Base-by-base conservation (phyloP, 2,329 filamentous ascomycete genomes). In the Fusarium sp. region DNA sequence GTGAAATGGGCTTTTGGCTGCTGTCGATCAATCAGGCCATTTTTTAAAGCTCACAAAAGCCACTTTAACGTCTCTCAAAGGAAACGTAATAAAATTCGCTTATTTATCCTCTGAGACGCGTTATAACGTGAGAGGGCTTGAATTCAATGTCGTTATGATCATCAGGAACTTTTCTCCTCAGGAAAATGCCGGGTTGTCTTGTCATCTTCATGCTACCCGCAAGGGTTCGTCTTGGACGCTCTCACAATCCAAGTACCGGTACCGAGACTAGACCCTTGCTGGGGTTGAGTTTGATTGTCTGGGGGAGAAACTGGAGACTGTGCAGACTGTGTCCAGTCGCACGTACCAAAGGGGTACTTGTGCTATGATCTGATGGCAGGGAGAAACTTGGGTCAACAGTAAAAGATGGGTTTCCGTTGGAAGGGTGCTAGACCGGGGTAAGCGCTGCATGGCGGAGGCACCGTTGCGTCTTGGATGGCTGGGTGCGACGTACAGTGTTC, bases 391-490 rank as follows among this genome's bases (percentile, higher is more conserved):
- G 4, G 5, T 27, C 11, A 45, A 40, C 45, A 55, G 37, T 59
- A 11, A 6, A 37, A 34, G 12, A 27, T n/a, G 51, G 25, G 44
- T 42, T 41, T 49, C 66, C 69, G 46, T 57, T 67, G 52, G 20
- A 37, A 51, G 37, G 51, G 51, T 49, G 55, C 44, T 47, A 57
- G 53, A 40, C 72, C 66, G 72, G 72, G 71, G 71, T 72, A 74
- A 51, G 71, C 63, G 72, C 72, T 74, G 72, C 66, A 69, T 48
- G 60, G 57, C 60, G 61, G 65, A 54, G 61, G 72, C 70, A 58
- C 62, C 49, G 57, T 70, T 69, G 47, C 34, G 45, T 32, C 29
- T 55, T 62, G 46, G 45, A 57, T 57, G 65, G 61, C 47, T 54
- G 48, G 44, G 67, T 65, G 63, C 46, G 44, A 61, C 14, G 70